phyloP scores from a whole-genome alignment of 768 basidiomycete genomes.

The Naganishia friedmannii region DNA sequence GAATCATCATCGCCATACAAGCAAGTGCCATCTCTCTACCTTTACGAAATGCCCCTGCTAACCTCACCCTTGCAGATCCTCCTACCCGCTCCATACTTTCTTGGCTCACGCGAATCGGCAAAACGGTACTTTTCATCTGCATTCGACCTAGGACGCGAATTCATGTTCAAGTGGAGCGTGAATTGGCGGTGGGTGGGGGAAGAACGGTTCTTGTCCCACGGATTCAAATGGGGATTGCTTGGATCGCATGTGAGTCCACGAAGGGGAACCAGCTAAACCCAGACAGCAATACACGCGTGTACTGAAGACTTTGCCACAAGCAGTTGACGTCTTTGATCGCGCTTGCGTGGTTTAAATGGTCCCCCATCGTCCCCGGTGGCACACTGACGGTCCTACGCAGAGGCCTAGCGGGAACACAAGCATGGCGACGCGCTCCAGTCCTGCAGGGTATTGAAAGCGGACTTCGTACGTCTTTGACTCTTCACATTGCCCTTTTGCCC shows the following conservation, averaged over 20 bases:
- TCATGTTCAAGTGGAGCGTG: slow-evolving; percentile 94
- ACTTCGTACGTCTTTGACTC: slow-evolving; percentile 2
- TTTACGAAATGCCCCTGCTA: slow-evolving; percentile 41
- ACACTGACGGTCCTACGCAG: slow-evolving; percentile 59
- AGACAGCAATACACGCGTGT: not conserved
- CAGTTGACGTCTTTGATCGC: slow-evolving; percentile 9
- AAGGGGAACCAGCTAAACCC: too few relatives aligned
- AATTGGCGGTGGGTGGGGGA: slow-evolving; percentile 90
- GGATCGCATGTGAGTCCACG: slow-evolving; percentile 60
- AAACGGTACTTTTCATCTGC: slow-evolving; percentile 68
- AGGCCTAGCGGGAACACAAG: slow-evolving; percentile 38
- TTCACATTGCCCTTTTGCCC: not conserved
- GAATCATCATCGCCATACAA: slow-evolving; percentile 43
- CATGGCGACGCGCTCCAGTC: slow-evolving; percentile 17
- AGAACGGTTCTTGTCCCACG: slow-evolving; percentile 66
- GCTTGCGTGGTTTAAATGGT: slow-evolving; percentile 77
- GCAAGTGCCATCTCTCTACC: slow-evolving; percentile 28
- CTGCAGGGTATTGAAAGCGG: slow-evolving; percentile 4
- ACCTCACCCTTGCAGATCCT: slow-evolving; percentile 57
- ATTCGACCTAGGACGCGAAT: slow-evolving; percentile 82
- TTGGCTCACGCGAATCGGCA: slow-evolving; percentile 55
- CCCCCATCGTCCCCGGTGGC: slow-evolving; percentile 65
- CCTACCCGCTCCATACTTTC: slow-evolving; percentile 70
- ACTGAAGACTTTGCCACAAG: not conserved
- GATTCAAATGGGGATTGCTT: slow-evolving; percentile 65